Base-by-base conservation (phyloP, 2,329 filamentous ascomycete genomes). In the Ceratocystis albifundus region DNA sequence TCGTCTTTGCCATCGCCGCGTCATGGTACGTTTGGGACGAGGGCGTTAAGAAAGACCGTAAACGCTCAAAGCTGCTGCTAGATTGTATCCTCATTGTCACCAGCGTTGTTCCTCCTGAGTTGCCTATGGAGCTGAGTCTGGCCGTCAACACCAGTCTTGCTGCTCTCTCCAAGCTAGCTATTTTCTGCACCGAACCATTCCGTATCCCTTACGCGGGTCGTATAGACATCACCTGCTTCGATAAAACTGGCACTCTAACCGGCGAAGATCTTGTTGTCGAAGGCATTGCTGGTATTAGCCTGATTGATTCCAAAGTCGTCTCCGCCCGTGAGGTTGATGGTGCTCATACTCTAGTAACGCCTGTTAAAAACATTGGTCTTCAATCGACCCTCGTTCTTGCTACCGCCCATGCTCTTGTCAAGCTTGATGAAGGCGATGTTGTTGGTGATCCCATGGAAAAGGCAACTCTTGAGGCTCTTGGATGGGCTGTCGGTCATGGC, bases 21-120 rank as follows among this genome's bases (percentile, higher is more conserved):
- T 96, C 94, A 12, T 96, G 94, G 92, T 99, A 99, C 75, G 94
- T 99, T 68, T 99, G 94, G 94, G 85, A 92, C 69, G 93, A 99
- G 77, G 95, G 94, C 79, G 93, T 99, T 65, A 83, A 84, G 74
- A 91, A 89, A 78, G 93, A 97, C 73, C 88, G 94, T 74, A 97
- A 99, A 80, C 88, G 94, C 70, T 97, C 93, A 61, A 99, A 99
- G 83, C 84, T 99, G 48, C 84, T 99, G 68, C 84, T 99, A 65
- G 95, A 99, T 78, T 99, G 95, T 74, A 85, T 99, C 76, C 87
- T 99, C 75, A 99, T 99, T 72, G 85, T 99, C 72, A 99, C 94
- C 50, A 96, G 91, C 74, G 94, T 99, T 68, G 94, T 99, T 0
- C 94, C 94, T n/a, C 94, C 94, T 1, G 94, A 99, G 77, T 80